These are phyloP conservation scores for Nakazawaea siamensis DNA, from an alignment of 805 yeast genomes.

Conservation along the genomic window DNA sequence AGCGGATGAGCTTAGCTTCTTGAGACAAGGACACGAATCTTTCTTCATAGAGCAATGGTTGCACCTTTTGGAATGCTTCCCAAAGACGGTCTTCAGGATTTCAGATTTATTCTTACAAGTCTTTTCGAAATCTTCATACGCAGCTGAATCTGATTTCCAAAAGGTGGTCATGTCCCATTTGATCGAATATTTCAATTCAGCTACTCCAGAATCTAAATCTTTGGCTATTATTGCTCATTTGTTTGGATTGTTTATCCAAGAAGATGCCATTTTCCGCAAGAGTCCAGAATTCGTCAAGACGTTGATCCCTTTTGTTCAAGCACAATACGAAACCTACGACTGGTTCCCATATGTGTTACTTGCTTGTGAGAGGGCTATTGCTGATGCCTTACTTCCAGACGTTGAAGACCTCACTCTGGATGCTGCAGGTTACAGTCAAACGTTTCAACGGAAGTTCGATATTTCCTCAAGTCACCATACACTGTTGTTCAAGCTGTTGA, in stretches of 20 bases:
- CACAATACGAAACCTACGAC: slow-evolving; percentile 30
- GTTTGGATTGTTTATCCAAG: slow-evolving; percentile 33
- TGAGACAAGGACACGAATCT: slow-evolving; percentile 27
- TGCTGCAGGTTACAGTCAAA: slow-evolving; percentile 11
- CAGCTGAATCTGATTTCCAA: slow-evolving; percentile 24
- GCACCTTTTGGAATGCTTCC: slow-evolving; percentile 33
- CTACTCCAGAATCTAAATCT: too few relatives aligned
- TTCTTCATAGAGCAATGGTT: slow-evolving; percentile 34
- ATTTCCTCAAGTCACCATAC: slow-evolving; percentile 17
- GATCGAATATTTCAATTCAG: too few relatives aligned
- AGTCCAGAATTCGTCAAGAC: slow-evolving; percentile 27
- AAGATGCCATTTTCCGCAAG: slow-evolving; percentile 27
- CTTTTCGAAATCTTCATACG: slow-evolving; percentile 23
- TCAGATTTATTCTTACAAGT: slow-evolving; percentile 30
- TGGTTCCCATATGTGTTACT: slow-evolving; percentile 57
- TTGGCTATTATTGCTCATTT: slow-evolving; percentile 34
- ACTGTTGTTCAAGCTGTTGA: slow-evolving; percentile 33
- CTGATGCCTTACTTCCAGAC: slow-evolving; percentile 42
- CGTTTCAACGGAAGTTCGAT: slow-evolving; percentile 14
- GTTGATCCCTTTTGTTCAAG: slow-evolving; percentile 26
- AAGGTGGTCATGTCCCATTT: too few relatives aligned
- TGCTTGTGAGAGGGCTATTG: slow-evolving; percentile 46
- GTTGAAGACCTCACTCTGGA: slow-evolving; percentile 22
- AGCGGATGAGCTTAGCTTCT: slow-evolving; percentile 29
- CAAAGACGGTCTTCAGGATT: slow-evolving; percentile 25